Evolutionary conservation across 2,329 filamentous ascomycete genomes (phyloP).

Genomic region (Davidsoniella neocaledoniae): DNA sequence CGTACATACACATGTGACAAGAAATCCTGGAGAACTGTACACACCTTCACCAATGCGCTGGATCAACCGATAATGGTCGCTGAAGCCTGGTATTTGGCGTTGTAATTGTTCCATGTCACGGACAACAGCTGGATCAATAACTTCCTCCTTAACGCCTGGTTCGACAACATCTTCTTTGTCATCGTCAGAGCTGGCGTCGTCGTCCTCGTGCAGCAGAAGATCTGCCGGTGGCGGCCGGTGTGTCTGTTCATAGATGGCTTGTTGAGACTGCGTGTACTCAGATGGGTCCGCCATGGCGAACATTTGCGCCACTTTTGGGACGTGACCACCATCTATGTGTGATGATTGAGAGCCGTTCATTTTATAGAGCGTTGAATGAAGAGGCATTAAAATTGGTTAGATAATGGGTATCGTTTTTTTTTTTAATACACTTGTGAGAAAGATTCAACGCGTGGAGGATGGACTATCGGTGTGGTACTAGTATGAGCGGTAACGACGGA

Average conservation of each 20-base stretch:
- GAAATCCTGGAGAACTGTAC: slow-evolving; percentile 7
- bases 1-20: slow-evolving; percentile 11
- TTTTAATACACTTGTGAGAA: no score
- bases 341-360: slow-evolving; percentile 3
- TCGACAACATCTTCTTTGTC: slow-evolving; percentile 21
- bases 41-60: slow-evolving; percentile 93
- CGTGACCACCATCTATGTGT: not conserved
- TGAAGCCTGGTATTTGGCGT: slow-evolving; percentile 67
- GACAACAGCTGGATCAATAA: slow-evolving; percentile 50
- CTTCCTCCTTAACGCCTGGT: slow-evolving; percentile 22
- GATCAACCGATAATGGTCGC: slow-evolving; percentile 70
- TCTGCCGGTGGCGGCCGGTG: slow-evolving; percentile 12
- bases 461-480: no score
- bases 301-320: slow-evolving; percentile 8
- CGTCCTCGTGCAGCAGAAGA: slow-evolving; percentile 20
- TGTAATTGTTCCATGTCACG: slow-evolving; percentile 82
- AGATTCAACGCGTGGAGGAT: no score
- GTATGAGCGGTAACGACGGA: no score
- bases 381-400: not conserved
- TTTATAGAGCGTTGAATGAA: not conserved
- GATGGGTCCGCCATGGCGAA: slow-evolving; percentile 11
- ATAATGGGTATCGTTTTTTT: not conserved
- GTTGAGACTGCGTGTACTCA: slow-evolving; percentile 4
- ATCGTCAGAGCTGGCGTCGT: slow-evolving; percentile 24
- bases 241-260: slow-evolving; percentile 2